Evolutionary conservation across 164 flowering plant genomes (phyloP), one percentile per base, ranked within the genome.

Genomic region (Aristolochia fimbriata): DNA sequence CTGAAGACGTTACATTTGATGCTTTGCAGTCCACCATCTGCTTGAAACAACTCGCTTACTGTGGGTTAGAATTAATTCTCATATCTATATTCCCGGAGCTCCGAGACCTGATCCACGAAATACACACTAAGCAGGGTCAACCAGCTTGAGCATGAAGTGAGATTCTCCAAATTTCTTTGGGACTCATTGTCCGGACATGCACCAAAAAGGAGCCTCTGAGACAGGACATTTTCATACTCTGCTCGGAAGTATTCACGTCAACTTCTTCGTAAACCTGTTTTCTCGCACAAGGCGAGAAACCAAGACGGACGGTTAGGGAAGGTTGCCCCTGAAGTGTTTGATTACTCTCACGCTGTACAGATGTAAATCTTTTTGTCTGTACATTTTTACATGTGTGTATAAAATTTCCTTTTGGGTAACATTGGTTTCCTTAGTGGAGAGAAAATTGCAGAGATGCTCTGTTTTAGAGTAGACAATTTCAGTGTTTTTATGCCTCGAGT

Each of bases 21-120:
- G 12, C 24, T 23, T 60, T 66, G 75, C 90, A 93, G 98, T 93
- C 98, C 53, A 77, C 80, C 4, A 70, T 79, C 31, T 93, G 97
- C 52, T 61, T 93, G 63, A 90, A 90, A 83, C 97, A 93, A 81
- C 88, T 93, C 58, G 86, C 88, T 3, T 90, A 80, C 37, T 84
- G 85, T 48, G 71, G 78, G 55, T 73, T 93, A 49, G 98, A 90
- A 71, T 81, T 86, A n/a, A 15, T 81, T 51, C 77, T 93, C 46
- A 41, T 86, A 50, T 82, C 98, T 19, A 55, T 90, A 55, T 90
- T 90, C 73, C 98, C 98, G 1, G 98, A 93, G 80, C 74, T 93
- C 58, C 88, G 72, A 8, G 84, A 81, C 58, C 65, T 84, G 51
- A 62, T 90, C 51, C 27, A 60, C 20, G 94, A 84, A 65, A 59